Evolutionary conservation across 2,329 filamentous ascomycete genomes (phyloP), one percentile per base, ranked within the genome.

Genomic region (Raffaelea deltoideospora): DNA sequence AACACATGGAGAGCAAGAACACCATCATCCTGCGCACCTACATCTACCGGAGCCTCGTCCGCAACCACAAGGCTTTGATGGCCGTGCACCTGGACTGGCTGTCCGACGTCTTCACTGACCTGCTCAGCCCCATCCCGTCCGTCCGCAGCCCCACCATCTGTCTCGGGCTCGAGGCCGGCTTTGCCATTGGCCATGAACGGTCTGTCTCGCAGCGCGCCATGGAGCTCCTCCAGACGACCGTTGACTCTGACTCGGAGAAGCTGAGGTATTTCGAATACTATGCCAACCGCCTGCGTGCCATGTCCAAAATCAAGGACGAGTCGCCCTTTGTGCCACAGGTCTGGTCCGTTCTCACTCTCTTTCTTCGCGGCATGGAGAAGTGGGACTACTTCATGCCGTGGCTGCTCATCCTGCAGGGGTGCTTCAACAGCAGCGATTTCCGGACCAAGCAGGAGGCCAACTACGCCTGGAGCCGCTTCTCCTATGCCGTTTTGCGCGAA

Each of bases 391-490:
- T 85, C 43, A 69, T 65, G 21, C 65, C 70, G 6, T 95, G 85
- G 81, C 63, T 95, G 8, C 67, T 69, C 23, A 67, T 94, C 10
- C 77, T 93, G 15, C 80, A 94, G 48, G 68, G 67, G 43, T 90
- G 84, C 49, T 85, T 96, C 56, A 93, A 93, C 51, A 79, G 75
- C 46, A 70, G 71, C 36, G 84, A 94, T 43, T 59, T 67, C 4
- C 60, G 67, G 31, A 80, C 78, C 31, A 84, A 79, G 47, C 64
- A 73, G 13, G 77, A 92, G 48, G 83, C 87, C 18, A 85, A 88
- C 48, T 62, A 77, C 38, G 86, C 86, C 1, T 95, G 88, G 83
- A 84, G 82, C 47, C 78, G 82, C 37, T 74, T 95, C 31, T 71
- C 90, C 17, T 93, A 79, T 51, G 71, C 77, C 7, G 67, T 84